Percentiles rank a stretch among this genome's conserved stretches.
Conservation (phyloP, 495 filamentous ascomycete species). For the Filosporella fistucella region DNA sequence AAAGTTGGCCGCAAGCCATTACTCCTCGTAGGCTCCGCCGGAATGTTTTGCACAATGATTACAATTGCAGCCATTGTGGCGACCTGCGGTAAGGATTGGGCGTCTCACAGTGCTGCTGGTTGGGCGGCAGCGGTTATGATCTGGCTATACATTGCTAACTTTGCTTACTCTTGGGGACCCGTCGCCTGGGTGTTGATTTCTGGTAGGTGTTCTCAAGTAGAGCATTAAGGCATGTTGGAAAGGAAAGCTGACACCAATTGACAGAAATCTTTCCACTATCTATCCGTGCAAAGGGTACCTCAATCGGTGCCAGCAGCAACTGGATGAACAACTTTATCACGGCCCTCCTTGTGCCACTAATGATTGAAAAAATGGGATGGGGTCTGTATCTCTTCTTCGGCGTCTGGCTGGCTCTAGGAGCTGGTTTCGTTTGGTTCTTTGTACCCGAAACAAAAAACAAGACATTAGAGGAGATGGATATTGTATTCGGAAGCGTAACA, state of each 20-base stretch:
- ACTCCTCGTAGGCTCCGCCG: slow-evolving; percentile 42
- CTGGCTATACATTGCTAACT: slow-evolving; percentile 74
- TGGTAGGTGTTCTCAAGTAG: no score
- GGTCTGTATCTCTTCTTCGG: slow-evolving; percentile 69
- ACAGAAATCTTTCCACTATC: slow-evolving; percentile 59
- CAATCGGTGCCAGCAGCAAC: slow-evolving; percentile 17
- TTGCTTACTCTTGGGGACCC: slow-evolving; percentile 65
- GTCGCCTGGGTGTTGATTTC: slow-evolving; percentile 64
- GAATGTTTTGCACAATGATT: slow-evolving; percentile 47
- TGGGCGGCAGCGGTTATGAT: slow-evolving; percentile 76
- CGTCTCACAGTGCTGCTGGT: slow-evolving; percentile 54
- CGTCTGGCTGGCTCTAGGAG: slow-evolving; percentile 19
- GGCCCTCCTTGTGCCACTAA: slow-evolving; percentile 54
- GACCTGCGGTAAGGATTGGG: slow-evolving; percentile 52
- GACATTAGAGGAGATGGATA: slow-evolving; percentile 28
- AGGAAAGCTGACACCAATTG: no score
- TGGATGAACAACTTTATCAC: slow-evolving; percentile 41
- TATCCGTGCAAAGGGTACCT: slow-evolving; percentile 47
- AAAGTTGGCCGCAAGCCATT: slow-evolving; percentile 50
- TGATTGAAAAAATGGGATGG: slow-evolving; percentile 51
- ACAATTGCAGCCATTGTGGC: slow-evolving; percentile 71
- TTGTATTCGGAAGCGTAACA: slow-evolving; percentile 23
- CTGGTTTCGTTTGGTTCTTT: slow-evolving; percentile 22
- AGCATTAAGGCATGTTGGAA: no score
- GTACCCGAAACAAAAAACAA: slow-evolving; percentile 27